These are phyloP conservation scores for Tetratostichococcus sp. DNA, from an alignment of 139 green algal genomes.

Conservation along the genomic window DNA sequence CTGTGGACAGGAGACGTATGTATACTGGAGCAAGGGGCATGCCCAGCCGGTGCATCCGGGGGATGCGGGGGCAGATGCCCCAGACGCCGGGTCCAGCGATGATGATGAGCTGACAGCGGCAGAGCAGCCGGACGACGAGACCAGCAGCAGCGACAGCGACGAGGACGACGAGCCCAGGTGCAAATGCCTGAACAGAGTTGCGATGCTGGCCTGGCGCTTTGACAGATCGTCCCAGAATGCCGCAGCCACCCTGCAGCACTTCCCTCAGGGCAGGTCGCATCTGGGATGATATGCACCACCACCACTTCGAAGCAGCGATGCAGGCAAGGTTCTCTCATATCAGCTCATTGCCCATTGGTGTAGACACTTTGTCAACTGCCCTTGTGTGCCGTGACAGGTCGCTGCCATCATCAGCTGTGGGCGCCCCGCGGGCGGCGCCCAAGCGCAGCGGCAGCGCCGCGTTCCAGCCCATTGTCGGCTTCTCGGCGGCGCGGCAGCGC, in stretches of 20 bases:
- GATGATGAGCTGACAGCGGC: constrained; percentile 6
- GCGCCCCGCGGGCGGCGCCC: too few relatives aligned
- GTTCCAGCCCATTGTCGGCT: background rate
- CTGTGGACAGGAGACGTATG: constrained; percentile 1
- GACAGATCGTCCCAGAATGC: too few relatives aligned
- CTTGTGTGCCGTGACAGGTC: background rate
- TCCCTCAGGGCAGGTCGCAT: too few relatives aligned
- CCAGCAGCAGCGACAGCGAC: constrained; percentile 5
- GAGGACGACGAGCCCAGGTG: background rate
- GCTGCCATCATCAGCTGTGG: background rate
- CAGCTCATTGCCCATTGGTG: too few relatives aligned
- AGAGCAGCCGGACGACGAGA: background rate
- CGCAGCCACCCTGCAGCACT: too few relatives aligned
- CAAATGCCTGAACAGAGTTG: background rate
- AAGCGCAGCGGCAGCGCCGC: background rate
- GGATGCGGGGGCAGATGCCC: background rate
- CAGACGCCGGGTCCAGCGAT: constrained; percentile 11
- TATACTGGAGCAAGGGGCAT: constrained; percentile 6
- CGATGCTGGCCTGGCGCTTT: too few relatives aligned
- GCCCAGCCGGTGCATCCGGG: background rate
- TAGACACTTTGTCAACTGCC: too few relatives aligned
- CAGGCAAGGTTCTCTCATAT: too few relatives aligned
- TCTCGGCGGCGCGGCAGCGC: background rate
- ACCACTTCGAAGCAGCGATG: too few relatives aligned
- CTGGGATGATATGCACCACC: too few relatives aligned